A percentile compares a stretch with the other conserved stretches of the same genome.
phyloP scores from a whole-genome alignment of 129 eudicot species.

The Chrysanthemum seticuspe region DNA sequence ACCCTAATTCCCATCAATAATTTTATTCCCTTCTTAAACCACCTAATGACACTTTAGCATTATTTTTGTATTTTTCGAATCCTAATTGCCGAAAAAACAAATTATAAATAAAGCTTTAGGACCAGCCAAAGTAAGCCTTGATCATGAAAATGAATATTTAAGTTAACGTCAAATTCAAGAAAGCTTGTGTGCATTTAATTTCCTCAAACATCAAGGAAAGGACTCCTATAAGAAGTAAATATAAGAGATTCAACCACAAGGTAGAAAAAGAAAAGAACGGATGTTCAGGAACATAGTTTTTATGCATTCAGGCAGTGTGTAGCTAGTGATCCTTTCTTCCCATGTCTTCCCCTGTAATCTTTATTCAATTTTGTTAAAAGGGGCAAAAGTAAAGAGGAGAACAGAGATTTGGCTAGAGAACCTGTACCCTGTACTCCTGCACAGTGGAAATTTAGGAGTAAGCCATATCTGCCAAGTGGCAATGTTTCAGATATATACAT shows the following conservation, averaged over 20 bases:
- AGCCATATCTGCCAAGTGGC: conserved; percentile 51
- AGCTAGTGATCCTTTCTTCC: conserved; percentile 39
- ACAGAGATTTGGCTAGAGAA: conserved; percentile 40
- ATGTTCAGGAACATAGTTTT: not conserved
- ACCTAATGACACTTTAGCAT: too few species aligned
- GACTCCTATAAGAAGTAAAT: not conserved
- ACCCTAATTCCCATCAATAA: too few species aligned
- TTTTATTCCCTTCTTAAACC: too few species aligned
- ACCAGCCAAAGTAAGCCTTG: too few species aligned
- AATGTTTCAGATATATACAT: conserved; percentile 16
- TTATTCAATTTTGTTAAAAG: conserved; percentile 23
- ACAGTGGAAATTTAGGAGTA: conserved; percentile 84
- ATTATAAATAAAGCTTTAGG: too few species aligned
- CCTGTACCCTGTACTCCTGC: conserved; percentile 85
- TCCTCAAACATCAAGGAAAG: not conserved
- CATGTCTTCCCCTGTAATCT: conserved; percentile 30
- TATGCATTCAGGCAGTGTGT: conserved; percentile 21
- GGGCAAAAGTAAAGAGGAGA: conserved; percentile 31
- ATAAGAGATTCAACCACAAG: not conserved
- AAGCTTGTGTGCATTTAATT: not conserved
- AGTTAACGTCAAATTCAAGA: too few species aligned
- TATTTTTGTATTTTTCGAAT: too few species aligned
- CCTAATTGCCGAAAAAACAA: not conserved
- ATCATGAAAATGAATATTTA: too few species aligned
- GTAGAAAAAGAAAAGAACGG: not conserved